A percentile compares a stretch with the other conserved stretches of the same genome.
These are phyloP conservation scores for Psilocybe tampanensis DNA, from an alignment of 768 basidiomycete species.

Conservation along the genomic window DNA sequence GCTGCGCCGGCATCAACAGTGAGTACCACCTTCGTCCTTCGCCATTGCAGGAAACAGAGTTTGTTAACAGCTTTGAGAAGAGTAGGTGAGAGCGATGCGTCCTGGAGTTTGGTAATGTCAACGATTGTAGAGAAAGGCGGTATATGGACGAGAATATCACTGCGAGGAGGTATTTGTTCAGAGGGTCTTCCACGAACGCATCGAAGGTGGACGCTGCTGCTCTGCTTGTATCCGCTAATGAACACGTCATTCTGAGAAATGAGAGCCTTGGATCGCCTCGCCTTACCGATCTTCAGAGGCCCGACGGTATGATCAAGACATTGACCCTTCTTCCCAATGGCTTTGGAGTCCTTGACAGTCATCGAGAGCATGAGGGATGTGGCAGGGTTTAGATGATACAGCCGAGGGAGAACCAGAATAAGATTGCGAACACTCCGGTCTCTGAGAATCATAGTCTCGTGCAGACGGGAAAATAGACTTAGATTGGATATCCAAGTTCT, in stretches of 20 bases:
- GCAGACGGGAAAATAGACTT: too few relatives aligned
- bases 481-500: not conserved
- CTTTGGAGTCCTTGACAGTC: not conserved
- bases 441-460: not conserved
- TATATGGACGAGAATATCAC: constrained; percentile 1
- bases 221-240: constrained; percentile 22
- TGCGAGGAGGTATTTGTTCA: constrained; percentile 16
- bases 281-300: constrained; percentile 2
- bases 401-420: not conserved
- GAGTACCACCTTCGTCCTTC: constrained; percentile 22
- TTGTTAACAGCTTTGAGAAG: not conserved
- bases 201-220: constrained; percentile 24
- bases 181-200: constrained; percentile 23
- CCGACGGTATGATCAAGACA: not conserved
- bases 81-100: not conserved
- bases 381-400: not conserved
- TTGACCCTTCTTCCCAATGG: not conserved
- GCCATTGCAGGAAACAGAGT: constrained; percentile 15
- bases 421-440: not conserved
- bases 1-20: constrained; percentile 26
- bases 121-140: not conserved
- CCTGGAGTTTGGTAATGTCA: not conserved
- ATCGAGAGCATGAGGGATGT: not conserved
- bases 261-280: not conserved
- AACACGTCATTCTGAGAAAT: not conserved